Evolutionary conservation across 805 yeast species (phyloP).

Genomic region (Hanseniaspora valbyensis): DNA sequence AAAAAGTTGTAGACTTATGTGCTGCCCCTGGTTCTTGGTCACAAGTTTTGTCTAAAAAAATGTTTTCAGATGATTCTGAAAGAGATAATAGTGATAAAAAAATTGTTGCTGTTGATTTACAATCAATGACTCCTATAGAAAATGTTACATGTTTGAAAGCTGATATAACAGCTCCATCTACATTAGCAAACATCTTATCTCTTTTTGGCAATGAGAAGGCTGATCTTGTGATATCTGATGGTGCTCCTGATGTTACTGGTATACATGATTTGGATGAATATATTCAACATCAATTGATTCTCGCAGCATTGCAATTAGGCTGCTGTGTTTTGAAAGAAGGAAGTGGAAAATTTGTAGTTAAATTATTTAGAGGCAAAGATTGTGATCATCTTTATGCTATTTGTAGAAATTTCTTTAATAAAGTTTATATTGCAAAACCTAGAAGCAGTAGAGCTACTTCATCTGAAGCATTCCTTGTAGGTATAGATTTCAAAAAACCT

Average conservation of each 20-base stretch:
- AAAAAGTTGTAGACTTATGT: slow-evolving; percentile 87
- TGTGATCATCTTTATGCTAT: slow-evolving; percentile 91
- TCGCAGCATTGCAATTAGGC: slow-evolving; percentile 84
- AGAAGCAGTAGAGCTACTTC: slow-evolving; percentile 92
- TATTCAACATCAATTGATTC: slow-evolving; percentile 85
- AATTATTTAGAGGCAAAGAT: slow-evolving; percentile 91
- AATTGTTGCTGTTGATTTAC: slow-evolving; percentile 89
- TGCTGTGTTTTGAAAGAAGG: slow-evolving; percentile 81
- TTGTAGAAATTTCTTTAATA: slow-evolving; percentile 70
- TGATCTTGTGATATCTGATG: slow-evolving; percentile 92
- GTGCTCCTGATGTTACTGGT: slow-evolving; percentile 98
- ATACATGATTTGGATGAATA: slow-evolving; percentile 93
- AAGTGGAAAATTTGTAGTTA: slow-evolving; percentile 80
- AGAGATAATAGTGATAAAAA: slow-evolving; percentile 37
- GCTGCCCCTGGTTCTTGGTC: slow-evolving; percentile 99
- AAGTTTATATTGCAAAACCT: slow-evolving; percentile 91
- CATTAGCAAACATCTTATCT: slow-evolving; percentile 61
- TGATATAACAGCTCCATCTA: slow-evolving; percentile 92
- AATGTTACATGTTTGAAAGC: slow-evolving; percentile 89
- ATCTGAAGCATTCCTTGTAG: slow-evolving; percentile 85
- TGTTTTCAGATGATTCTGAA: slow-evolving; percentile 36
- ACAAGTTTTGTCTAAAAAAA: slow-evolving; percentile 72
- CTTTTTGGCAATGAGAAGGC: slow-evolving; percentile 87
- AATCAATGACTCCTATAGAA: slow-evolving; percentile 93
- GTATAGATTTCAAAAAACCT: slow-evolving; percentile 77